Base-by-base conservation (phyloP, 108 stramenopile genomes). In the Cylindrotheca closterium region DNA sequence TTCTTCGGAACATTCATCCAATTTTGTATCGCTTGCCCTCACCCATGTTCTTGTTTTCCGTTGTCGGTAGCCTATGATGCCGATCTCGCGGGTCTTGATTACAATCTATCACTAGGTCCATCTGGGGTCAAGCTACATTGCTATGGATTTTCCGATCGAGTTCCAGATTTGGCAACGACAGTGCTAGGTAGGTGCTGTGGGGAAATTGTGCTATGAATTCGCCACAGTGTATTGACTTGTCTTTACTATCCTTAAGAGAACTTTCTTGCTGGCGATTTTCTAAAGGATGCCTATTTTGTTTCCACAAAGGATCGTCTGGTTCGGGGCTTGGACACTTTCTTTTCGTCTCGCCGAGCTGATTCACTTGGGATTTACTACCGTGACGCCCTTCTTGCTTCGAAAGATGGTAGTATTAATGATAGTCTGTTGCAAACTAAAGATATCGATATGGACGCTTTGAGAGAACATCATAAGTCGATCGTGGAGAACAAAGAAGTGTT, bases 11-110 rank as follows among this genome's bases (percentile, higher is more conserved):
- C n/a, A n/a, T n/a, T n/a, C n/a, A n/a, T n/a, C n/a, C n/a, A n/a
- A n/a, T n/a, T n/a, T n/a, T n/a, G n/a, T n/a, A n/a, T n/a, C n/a
- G n/a, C n/a, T n/a, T n/a, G n/a, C n/a, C n/a, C n/a, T n/a, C n/a
- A n/a, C n/a, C n/a, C n/a, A 84, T n/a, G n/a, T n/a, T n/a, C n/a
- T n/a, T n/a, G n/a, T n/a, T n/a, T n/a, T n/a, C n/a, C n/a, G n/a
- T n/a, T n/a, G n/a, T n/a, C n/a, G n/a, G n/a, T n/a, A n/a, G n/a
- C 88, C 5, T 94, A 94, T 57, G 89, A 89, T 66, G 93, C 93
- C 4, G 59, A 77, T 56, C 67, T 91, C 18, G 93, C 93, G 27
- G 89, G 89, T 26, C 66, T 89, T 60, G 30, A 68, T 28, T 91
- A 86, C 86, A 77, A 75, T 7, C 46, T 94, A 32, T 81, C 81